Evolutionary conservation across 2,329 filamentous ascomycete genomes (phyloP).

Genomic region (Diaporthe destruens): DNA sequence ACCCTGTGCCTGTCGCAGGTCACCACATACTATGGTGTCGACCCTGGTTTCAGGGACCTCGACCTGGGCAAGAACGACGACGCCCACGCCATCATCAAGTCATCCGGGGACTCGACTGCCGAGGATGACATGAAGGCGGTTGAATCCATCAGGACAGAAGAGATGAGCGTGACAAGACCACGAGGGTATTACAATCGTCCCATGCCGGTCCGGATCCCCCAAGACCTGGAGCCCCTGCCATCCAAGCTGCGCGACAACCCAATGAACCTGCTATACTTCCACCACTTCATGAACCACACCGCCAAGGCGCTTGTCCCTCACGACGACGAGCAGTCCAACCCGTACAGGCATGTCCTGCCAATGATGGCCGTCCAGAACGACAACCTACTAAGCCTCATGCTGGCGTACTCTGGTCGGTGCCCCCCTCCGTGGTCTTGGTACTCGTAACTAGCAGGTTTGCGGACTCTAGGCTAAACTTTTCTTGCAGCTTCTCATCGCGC

Average conservation of each 20-base stretch:
- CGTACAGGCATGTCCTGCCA: conserved; percentile 63
- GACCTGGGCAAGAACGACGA: conserved; percentile 82
- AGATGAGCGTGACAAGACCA: conserved; percentile 57
- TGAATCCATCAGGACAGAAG: conserved; percentile 2
- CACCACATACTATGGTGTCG: conserved; percentile 74
- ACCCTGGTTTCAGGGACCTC: conserved; percentile 76
- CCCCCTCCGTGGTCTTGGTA: no score
- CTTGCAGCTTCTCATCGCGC: conserved; percentile 79
- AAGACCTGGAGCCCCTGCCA: conserved; percentile 62
- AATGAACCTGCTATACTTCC: conserved; percentile 80
- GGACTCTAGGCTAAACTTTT: neutral
- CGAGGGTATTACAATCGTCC: conserved; percentile 78
- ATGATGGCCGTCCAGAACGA: conserved; percentile 76
- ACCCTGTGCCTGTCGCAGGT: conserved; percentile 47
- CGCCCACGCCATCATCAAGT: conserved; percentile 66
- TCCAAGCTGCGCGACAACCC: conserved; percentile 74
- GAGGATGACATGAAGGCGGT: conserved; percentile 18
- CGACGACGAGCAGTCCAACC: conserved; percentile 65
- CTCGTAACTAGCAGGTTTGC: neutral
- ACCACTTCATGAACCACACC: conserved; percentile 82
- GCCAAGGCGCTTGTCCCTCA: conserved; percentile 70
- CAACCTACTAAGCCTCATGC: conserved; percentile 80
- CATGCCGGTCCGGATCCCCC: conserved; percentile 70
- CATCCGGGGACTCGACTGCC: conserved; percentile 26
- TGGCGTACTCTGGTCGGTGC: conserved; percentile 76